Evolutionary conservation across 116 monocot species (phyloP).

Genomic region (Zostera marina): DNA sequence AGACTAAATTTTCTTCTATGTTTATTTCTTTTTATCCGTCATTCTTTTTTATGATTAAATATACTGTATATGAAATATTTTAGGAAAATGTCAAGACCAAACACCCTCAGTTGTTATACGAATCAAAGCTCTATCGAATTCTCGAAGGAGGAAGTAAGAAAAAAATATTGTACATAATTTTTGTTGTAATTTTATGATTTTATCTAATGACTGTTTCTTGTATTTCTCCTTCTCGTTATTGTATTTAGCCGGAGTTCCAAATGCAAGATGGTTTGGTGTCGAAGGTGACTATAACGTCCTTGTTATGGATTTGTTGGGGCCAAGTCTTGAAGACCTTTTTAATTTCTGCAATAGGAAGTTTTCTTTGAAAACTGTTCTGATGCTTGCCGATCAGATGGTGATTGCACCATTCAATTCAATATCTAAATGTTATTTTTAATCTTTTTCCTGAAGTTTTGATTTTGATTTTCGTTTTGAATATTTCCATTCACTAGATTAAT

Average conservation of each 20-base stretch:
- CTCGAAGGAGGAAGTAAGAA: constrained; percentile 97
- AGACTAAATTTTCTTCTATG: not conserved
- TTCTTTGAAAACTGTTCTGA: constrained; percentile 83
- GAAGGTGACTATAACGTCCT: constrained; percentile 93
- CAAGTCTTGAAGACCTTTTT: constrained; percentile 92
- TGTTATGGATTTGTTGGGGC: constrained; percentile 86
- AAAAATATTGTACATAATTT: not conserved
- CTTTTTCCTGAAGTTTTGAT: not conserved
- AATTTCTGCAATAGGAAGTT: constrained; percentile 85
- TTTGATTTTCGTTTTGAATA: not conserved
- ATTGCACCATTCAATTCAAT: not conserved
- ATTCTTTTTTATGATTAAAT: not conserved
- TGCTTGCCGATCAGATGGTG: constrained; percentile 98
- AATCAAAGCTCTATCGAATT: constrained; percentile 83
- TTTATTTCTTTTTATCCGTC: not conserved
- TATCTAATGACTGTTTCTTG: no score
- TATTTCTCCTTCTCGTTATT: not conserved
- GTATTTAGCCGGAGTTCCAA: constrained; percentile 68
- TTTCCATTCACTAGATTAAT: constrained; percentile 47
- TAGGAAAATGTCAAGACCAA: constrained; percentile 92
- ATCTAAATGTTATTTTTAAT: not conserved
- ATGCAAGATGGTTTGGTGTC: constrained; percentile 86
- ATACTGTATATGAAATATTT: not conserved
- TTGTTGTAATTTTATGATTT: no score
- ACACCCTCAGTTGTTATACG: constrained; percentile 82